phyloP scores from a whole-genome alignment of 2,329 filamentous ascomycete species.

The Aureobasidium zeae region DNA sequence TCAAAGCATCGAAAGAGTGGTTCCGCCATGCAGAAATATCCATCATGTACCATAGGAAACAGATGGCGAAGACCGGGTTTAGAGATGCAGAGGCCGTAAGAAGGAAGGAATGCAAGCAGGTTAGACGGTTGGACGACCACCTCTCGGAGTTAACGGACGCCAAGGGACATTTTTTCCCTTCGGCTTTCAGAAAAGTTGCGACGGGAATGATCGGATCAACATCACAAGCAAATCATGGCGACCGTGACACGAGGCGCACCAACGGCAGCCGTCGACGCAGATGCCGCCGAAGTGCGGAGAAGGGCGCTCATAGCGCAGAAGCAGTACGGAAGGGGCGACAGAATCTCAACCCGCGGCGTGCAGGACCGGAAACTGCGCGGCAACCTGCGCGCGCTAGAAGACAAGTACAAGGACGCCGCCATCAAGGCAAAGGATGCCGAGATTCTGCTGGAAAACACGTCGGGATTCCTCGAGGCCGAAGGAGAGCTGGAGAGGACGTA shows the following conservation, averaged over 20 bases:
- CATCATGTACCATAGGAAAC: no score
- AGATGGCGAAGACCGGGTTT: no score
- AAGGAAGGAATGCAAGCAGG: no score
- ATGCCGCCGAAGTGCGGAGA: constrained; percentile 27
- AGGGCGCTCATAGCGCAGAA: constrained; percentile 40
- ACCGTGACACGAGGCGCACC: constrained; percentile 18
- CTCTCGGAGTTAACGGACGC: no score
- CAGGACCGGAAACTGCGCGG: constrained; percentile 84
- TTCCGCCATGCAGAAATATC: no score
- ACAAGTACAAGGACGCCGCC: constrained; percentile 70
- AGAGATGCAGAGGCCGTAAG: no score
- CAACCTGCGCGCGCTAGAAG: constrained; percentile 69
- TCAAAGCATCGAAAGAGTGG: no score
- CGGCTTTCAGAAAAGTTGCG: no score
- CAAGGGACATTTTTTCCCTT: no score
- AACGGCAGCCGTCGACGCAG: constrained; percentile 25
- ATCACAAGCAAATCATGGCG: no score
- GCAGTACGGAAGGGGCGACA: constrained; percentile 74
- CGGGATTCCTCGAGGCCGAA: constrained; percentile 82
- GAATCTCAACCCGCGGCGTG: constrained; percentile 61
- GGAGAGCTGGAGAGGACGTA: constrained; percentile 84
- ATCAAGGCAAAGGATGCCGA: constrained; percentile 89
- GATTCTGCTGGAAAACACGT: constrained; percentile 78
- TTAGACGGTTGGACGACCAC: no score
- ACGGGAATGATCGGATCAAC: no score